Evolutionary conservation across 2,329 filamentous ascomycete species (phyloP).

Genomic region (Aaosphaeria pasadenensis): DNA sequence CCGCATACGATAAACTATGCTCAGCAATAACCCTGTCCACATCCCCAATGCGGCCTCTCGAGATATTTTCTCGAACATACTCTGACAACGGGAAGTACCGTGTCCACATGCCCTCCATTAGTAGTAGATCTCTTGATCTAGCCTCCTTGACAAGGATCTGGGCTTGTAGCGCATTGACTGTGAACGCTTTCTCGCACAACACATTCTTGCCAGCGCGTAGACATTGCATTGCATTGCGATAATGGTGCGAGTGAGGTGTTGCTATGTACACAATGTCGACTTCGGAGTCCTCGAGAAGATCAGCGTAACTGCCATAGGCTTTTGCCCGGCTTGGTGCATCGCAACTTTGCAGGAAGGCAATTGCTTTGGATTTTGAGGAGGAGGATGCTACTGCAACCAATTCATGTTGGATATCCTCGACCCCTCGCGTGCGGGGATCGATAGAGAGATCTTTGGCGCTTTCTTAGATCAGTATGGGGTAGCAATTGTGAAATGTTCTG

Average conservation of each 20-base stretch:
- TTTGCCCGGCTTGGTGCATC: conserved; percentile 66
- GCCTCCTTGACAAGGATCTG: conserved; percentile 70
- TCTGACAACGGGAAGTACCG: conserved; percentile 82
- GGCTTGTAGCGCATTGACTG: conserved; percentile 75
- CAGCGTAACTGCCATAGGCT: conserved; percentile 77
- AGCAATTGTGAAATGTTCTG: not conserved
- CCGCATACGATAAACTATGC: conserved; percentile 59
- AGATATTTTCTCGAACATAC: conserved; percentile 66
- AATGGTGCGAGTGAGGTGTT: conserved; percentile 90
- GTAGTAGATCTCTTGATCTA: conserved; percentile 58
- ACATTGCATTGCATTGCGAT: conserved; percentile 84
- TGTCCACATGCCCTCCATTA: conserved; percentile 73
- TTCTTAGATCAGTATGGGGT: not conserved
- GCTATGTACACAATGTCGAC: conserved; percentile 87
- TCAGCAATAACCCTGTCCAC: conserved; percentile 58
- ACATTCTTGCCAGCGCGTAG: conserved; percentile 83
- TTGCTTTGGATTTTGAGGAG: conserved; percentile 65
- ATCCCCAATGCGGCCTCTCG: conserved; percentile 52
- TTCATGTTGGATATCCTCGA: conserved; percentile 70
- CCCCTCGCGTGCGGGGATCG: conserved; percentile 67
- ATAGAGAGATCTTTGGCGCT: conserved; percentile 71
- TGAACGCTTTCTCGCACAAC: conserved; percentile 87
- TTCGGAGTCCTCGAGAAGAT: conserved; percentile 73
- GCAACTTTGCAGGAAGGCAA: conserved; percentile 68
- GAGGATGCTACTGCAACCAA: conserved; percentile 80